Evolutionary conservation across 1,284 basidiomycete genomes (phyloP), one percentile per base, ranked within the genome.

Genomic region (Naganishia albida): DNA sequence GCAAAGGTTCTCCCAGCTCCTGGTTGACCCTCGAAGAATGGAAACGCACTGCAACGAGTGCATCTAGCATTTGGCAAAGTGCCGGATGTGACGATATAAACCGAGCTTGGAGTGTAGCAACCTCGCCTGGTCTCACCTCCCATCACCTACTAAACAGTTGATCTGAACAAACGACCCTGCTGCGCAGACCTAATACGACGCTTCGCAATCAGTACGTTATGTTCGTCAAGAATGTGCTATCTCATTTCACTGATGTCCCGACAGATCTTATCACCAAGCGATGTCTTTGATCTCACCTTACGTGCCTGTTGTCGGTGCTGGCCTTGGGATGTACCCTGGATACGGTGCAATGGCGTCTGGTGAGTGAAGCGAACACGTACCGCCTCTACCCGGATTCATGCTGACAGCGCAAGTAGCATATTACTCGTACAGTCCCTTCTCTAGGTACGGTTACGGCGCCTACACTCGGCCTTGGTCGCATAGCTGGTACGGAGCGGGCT

Each of bases 341-440:
- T 50, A 40, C 38, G 57, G 43, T 23, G 28, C 20, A n/a, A 40
- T 40, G 15, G 46, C 30, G 4, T 23, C 57, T 8, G 57, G 42
- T 60, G 7, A 57, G 55, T 48, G 1, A 30, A 28, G 7, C n/a
- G 15, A 16, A 42, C 16, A n/a, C 20, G 15, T 39, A n/a, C n/a
- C n/a, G n/a, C n/a, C n/a, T n/a, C n/a, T n/a, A n/a, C 12, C 34
- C 16, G 4, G 28, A 7, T 4, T 28, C 15, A 15, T 43, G n/a
- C n/a, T 51, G 26, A 51, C 12, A 18, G 3, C n/a, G 25, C 15
- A 16, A 13, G 15, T 34, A 34, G 42, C 46, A 16, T 49, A 38
- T 39, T 48, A 26, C 10, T 44, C 56, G 1, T 60, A 60, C 38
- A 34, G 57, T 23, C 23, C 57, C 38, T 50, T 50, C 23, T 50